phyloP scores from a whole-genome alignment of 768 basidiomycete genomes.

The Pilatotrama ljubarskyi region DNA sequence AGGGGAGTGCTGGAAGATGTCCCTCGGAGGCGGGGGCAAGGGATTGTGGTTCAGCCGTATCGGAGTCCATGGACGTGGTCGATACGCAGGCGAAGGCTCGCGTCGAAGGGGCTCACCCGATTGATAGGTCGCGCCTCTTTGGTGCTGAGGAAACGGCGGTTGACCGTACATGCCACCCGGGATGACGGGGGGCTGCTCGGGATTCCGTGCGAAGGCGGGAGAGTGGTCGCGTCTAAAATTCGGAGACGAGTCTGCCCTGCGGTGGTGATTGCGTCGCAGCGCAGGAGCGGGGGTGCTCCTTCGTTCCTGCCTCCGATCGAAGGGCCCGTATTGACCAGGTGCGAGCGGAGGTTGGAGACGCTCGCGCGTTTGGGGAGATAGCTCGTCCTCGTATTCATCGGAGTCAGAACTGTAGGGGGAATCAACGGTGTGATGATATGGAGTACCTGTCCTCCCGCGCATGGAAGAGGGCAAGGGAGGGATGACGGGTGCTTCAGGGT shows the following conservation, averaged over 20 bases:
- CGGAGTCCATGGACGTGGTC: conserved; percentile 15
- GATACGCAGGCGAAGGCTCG: conserved; percentile 1
- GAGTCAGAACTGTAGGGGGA: neutral
- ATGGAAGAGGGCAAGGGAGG: conserved; percentile 14
- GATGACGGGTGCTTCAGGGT: conserved; percentile 16
- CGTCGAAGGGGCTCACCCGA: neutral
- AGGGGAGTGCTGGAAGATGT: conserved; percentile 58
- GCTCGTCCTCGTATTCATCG: conserved; percentile 7
- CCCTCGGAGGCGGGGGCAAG: conserved; percentile 60
- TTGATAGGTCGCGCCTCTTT: neutral
- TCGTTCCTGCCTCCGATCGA: conserved; percentile 13
- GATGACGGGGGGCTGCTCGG: conserved; percentile 6
- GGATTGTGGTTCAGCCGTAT: conserved; percentile 44
- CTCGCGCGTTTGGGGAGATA: conserved; percentile 5
- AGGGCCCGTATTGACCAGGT: conserved; percentile 25
- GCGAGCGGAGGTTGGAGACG: conserved; percentile 19
- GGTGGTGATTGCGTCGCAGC: conserved; percentile 11
- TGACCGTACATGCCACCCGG: neutral
- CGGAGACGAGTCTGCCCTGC: conserved; percentile 11
- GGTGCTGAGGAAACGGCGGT: neutral
- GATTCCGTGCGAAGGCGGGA: neutral
- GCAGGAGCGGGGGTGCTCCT: conserved; percentile 9
- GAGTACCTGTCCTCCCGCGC: conserved; percentile 11
- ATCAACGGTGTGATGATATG: neutral
- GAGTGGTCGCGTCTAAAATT: neutral